Evolutionary conservation across 768 basidiomycete genomes (phyloP).

Genomic region (Gelatoporia subvermispora): DNA sequence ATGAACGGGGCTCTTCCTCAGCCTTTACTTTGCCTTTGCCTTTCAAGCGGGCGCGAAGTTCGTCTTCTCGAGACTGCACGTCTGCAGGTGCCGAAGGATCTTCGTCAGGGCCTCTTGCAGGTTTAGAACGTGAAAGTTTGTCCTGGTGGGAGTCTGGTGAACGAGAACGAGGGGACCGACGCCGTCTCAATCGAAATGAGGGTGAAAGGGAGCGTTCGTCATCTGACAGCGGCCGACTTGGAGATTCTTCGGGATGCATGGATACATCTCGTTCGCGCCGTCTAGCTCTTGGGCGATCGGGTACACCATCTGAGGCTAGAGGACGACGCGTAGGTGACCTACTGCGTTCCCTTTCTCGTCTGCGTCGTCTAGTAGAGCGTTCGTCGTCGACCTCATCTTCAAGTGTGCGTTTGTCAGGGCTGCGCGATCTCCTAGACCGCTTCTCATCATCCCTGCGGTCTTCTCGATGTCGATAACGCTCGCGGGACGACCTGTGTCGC

Average conservation of each 20-base stretch:
- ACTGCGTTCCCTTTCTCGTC: slow-evolving; percentile 7
- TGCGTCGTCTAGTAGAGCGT: slow-evolving; percentile 6
- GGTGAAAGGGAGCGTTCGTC: background rate
- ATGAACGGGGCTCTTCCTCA: background rate
- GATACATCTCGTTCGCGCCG: slow-evolving; percentile 1
- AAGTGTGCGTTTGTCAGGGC: background rate
- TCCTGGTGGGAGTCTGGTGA: too few species aligned
- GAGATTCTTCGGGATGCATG: background rate
- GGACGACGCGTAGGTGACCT: slow-evolving; percentile 5
- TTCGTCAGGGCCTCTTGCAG: too few species aligned
- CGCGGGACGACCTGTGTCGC: too few species aligned
- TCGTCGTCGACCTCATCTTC: slow-evolving; percentile 6
- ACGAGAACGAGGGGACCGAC: background rate
- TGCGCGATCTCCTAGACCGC: slow-evolving; percentile 3
- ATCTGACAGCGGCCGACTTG: background rate
- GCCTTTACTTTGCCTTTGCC: slow-evolving; percentile 16
- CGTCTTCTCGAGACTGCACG: slow-evolving; percentile 25
- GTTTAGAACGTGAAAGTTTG: too few species aligned
- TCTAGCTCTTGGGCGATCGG: slow-evolving; percentile 5
- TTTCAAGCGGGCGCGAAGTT: slow-evolving; percentile 30
- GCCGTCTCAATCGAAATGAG: slow-evolving; percentile 1
- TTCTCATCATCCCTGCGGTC: background rate
- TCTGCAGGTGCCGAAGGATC: background rate
- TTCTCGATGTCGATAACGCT: too few species aligned
- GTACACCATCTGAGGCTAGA: background rate